Base-by-base conservation (phyloP, 345 rosid genomes). In the Lagerstroemia speciosa region DNA sequence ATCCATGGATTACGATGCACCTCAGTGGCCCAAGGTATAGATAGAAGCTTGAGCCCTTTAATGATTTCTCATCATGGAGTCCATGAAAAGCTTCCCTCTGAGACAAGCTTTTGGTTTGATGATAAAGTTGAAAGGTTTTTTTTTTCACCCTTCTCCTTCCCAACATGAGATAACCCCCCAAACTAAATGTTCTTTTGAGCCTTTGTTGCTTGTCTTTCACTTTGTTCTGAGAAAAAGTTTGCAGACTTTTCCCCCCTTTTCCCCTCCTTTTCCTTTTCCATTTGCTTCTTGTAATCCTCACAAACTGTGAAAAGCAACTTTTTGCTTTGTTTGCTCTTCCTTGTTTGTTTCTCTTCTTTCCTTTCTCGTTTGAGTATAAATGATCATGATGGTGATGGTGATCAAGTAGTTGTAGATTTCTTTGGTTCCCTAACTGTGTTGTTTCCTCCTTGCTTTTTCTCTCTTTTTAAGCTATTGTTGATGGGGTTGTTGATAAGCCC, bases 11-110 rank as follows among this genome's bases (percentile, higher is more conserved):
- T 58, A 30, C 14, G 46, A 41, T 58, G 63, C 32, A 58, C 12
- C 84, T 37, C 67, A 69, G 71, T 78, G 79, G 81, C 81, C 81
- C 36, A 81, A 83, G 87, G 87, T 80, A 75, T 24, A 74, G 41
- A 27, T 62, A 62, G 65, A 41, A 41, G 46, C 46, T 41, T 41
- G 9, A 16, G 14, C 2, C 46, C 14, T 41, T 41, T 16, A 41
- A 41, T 41, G 46, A 41, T 41, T 41, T 41, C 46, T 41, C 46
- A 6, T 41, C 46, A 2, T 16, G 14, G 2, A 33, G 34, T 68
- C 72, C 50, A 24, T 68, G 48, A 65, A 62, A 53, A 46, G 50
- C 9, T 31, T 10, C 3, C 67, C 52, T 74, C 74, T n/a, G 60
- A 53, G 60, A 53, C 29, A 58, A 41, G 46, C 60, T 37, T 33